Base-by-base conservation (phyloP, 1,284 basidiomycete species). In the Porodaedalea pini region DNA sequence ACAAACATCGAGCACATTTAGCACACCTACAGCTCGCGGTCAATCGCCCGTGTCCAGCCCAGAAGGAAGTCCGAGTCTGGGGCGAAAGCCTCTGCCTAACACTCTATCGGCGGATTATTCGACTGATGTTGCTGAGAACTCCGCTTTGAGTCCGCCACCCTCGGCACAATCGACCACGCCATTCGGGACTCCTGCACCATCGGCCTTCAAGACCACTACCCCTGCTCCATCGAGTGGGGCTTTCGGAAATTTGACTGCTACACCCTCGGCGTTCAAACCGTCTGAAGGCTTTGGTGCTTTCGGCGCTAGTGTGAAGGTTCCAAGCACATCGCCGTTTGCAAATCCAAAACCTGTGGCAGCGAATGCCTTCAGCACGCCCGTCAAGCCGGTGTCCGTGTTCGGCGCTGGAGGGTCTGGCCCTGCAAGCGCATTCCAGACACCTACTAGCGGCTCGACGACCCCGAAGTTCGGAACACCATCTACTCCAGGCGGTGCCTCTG, bases 251-350 rank as follows among this genome's bases (percentile, higher is more conserved):
- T 63, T 75, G 10, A 67, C 68, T 29, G 66, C 71, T 7, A 70
- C 71, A 29, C 64, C 74, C 3, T 67, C 65, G 4, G 69, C 66
- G 0, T 75, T 76, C 56, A 75, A 72, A 57, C 69, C 77, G 7
- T 67, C 72, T 3, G 60, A 70, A 32, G 78, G 78, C 0, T 73
- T 74, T 63, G 76, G 75, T 15, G 73, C 71, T 5, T 75, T 76
- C 61, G 72, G 76, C 17, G 66, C 62, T 34, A 66, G 65, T 21
- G 56, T 67, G n/a, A 64, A 67, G 29, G 39, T 45, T 23, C 29
- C 54, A 27, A 66, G 66, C 19, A 66, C 70, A 17, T 86, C 85
- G 1, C 82, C 83, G 0, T 86, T 84, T 69, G 76, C 79, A 66
- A 77, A 78, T 59, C 73, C 74, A 2, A 69, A 73, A 48, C 66